Base-by-base conservation (phyloP, 768 basidiomycete genomes). In the Tylopilus sp. region DNA sequence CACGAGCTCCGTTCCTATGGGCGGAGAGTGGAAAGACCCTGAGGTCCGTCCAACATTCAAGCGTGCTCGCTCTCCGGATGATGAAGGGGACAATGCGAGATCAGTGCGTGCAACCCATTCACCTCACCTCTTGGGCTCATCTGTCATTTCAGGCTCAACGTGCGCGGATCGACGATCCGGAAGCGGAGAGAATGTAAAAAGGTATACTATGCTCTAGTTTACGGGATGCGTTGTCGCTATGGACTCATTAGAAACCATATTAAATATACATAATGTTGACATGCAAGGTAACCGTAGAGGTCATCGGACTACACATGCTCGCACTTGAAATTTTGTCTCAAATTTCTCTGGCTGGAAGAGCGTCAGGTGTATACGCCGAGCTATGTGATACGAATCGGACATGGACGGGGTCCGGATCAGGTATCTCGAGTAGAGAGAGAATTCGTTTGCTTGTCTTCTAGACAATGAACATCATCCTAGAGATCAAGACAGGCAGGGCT, bases 11-110 rank as follows among this genome's bases (percentile, higher is more conserved):
- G 85, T 90, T 52, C 91, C 91, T 40, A 77, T 84, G 47, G 92
- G 91, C 23, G 91, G 90, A 50, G 89, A 92, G 55, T 93, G 90
- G 88, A 91, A 87, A 66, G 84, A 86, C 52, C 68, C 76, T 4
- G 79, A 87, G 47, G 72, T 73, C 40, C 55, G 33, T n/a, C 18
- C 51, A 41, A 74, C 71, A 31, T 75, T 81, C 59, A 91, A 91
- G 62, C 79, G 88, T 46, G 86, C 70, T 28, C 78, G 88, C 58
- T 91, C 88, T 40, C 88, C 86, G 42, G 87, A 88, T 4, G 88
- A 91, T 42, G 88, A 91, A 41, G 85, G 74, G 0, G 86, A 86
- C 15, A 71, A 65, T 45, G 65, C 62, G 39, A 75, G 85, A 73
- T 61, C 73, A 69, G 87, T 86, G 42, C 58, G 84, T 73, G 11